These are phyloP conservation scores for Arctium minus DNA, from an alignment of 129 eudicot genomes.

Conservation along the genomic window DNA sequence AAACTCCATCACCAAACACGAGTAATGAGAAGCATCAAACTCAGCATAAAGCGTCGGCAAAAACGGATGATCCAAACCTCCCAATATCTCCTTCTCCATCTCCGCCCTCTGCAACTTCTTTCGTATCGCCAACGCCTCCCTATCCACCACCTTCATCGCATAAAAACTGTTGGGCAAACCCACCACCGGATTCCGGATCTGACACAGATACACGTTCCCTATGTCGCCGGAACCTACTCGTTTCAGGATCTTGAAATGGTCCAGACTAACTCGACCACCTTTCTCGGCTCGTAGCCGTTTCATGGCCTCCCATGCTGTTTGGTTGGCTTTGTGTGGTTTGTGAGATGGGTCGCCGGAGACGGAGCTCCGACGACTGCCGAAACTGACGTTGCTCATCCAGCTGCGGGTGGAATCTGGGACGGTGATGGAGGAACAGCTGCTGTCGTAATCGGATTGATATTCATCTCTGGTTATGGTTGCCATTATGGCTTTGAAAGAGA, in stretches of 20 bases:
- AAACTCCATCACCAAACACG: conserved; percentile 82
- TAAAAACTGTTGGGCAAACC: conserved; percentile 47
- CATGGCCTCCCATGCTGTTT: conserved; percentile 76
- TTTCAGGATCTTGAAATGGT: conserved; percentile 60
- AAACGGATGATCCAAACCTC: conserved; percentile 73
- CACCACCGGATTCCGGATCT: conserved; percentile 61
- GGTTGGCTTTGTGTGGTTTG: conserved; percentile 82
- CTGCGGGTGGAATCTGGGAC: conserved; percentile 74
- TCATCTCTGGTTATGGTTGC: conserved; percentile 44
- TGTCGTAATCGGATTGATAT: conserved; percentile 54
- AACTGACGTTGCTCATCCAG: conserved; percentile 62
- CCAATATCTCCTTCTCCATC: conserved; percentile 66
- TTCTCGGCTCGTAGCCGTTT: conserved; percentile 44
- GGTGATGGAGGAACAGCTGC: conserved; percentile 63
- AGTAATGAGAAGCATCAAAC: conserved; percentile 74
- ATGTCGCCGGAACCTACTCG: conserved; percentile 71
- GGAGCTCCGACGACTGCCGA: conserved; percentile 37
- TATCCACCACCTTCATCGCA: conserved; percentile 85
- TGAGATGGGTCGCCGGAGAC: conserved; percentile 37
- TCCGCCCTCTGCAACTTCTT: conserved; percentile 73
- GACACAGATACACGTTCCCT: conserved; percentile 73
- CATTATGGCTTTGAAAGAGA: conserved; percentile 23
- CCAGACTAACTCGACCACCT: conserved; percentile 54
- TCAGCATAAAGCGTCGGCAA: conserved; percentile 69
- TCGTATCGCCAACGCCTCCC: conserved; percentile 66